These are phyloP conservation scores for Chenopodium formosanum DNA, from an alignment of 148 eudicot species.

Conservation along the genomic window DNA sequence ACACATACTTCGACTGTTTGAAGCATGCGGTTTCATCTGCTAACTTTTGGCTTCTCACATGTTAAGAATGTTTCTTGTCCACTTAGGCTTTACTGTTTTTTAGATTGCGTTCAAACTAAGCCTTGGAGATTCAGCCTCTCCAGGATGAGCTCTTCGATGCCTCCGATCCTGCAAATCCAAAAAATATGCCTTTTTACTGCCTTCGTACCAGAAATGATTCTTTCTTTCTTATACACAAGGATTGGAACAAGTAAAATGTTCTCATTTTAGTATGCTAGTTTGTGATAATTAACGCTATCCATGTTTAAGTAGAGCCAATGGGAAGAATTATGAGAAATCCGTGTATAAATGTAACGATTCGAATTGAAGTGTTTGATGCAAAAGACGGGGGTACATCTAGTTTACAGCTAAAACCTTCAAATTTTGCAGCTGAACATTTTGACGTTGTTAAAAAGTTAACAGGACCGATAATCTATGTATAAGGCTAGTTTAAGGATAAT, in stretches of 20 bases:
- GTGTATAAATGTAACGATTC: not conserved
- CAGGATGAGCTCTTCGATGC: slow-evolving; percentile 24
- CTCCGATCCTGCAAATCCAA: slow-evolving; percentile 35
- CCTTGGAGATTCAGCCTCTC: slow-evolving; percentile 34
- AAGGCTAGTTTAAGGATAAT: not conserved
- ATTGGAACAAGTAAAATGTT: not conserved
- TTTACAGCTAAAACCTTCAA: not conserved
- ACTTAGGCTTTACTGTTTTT: slow-evolving; percentile 7
- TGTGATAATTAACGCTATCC: not conserved
- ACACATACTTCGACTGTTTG: slow-evolving; percentile 10
- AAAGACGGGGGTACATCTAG: not conserved
- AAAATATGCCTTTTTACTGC: not conserved
- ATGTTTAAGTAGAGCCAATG: not conserved
- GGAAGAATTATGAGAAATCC: not conserved
- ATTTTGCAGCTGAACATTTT: not conserved
- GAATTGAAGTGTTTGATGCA: not conserved
- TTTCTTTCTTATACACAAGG: not conserved
- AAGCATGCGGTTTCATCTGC: not conserved
- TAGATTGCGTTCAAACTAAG: slow-evolving; percentile 6
- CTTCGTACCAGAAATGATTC: not conserved
- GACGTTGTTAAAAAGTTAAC: not conserved
- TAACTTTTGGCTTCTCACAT: not conserved
- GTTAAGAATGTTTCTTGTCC: not conserved
- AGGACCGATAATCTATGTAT: not conserved
- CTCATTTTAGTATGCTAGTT: not conserved